A percentile compares a stretch with the other conserved stretches of the same genome.
phyloP scores from a whole-genome alignment of 2,329 filamentous ascomycete genomes.

The Penicillium sp. region DNA sequence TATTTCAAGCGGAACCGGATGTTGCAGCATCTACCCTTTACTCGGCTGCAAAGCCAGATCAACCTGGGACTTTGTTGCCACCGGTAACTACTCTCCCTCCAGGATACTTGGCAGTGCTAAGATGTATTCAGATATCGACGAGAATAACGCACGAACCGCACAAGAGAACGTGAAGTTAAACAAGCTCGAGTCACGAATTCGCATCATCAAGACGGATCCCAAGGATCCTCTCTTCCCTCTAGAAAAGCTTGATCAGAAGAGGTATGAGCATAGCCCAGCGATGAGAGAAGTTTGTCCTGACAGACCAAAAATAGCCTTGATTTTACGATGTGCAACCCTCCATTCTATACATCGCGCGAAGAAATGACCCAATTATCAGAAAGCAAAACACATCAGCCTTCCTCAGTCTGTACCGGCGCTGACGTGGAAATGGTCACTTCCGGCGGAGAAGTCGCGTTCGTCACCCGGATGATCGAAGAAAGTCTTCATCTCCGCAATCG shows the following conservation, averaged over 20 bases:
- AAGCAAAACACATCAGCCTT: conserved; percentile 69
- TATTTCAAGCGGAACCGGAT: conserved; percentile 71
- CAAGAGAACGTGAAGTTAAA: conserved; percentile 70
- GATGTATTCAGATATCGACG: conserved; percentile 69
- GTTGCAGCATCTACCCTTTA: conserved; percentile 88
- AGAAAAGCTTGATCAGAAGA: conserved; percentile 40
- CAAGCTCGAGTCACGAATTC: conserved; percentile 65
- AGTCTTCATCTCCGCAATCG: conserved; percentile 62
- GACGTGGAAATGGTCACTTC: conserved; percentile 81
- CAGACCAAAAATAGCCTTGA: conserved; percentile 61
- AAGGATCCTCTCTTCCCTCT: conserved; percentile 67
- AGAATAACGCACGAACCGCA: conserved; percentile 69
- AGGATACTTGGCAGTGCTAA: neutral
- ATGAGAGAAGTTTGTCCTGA: neutral
- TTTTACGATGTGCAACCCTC: conserved; percentile 93
- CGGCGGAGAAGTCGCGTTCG: conserved; percentile 79
- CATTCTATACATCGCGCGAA: conserved; percentile 78
- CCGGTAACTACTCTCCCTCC: conserved; percentile 48
- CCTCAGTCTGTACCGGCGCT: conserved; percentile 75
- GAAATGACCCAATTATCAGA: conserved; percentile 70
- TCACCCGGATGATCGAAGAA: conserved; percentile 71
- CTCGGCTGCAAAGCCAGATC: conserved; percentile 72
- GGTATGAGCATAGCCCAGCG: conserved; percentile 10
- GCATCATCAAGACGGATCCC: conserved; percentile 59
- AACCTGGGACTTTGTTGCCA: conserved; percentile 73